phyloP scores from a whole-genome alignment of 2,329 filamentous ascomycete species.

The Talaromyces sp. region DNA sequence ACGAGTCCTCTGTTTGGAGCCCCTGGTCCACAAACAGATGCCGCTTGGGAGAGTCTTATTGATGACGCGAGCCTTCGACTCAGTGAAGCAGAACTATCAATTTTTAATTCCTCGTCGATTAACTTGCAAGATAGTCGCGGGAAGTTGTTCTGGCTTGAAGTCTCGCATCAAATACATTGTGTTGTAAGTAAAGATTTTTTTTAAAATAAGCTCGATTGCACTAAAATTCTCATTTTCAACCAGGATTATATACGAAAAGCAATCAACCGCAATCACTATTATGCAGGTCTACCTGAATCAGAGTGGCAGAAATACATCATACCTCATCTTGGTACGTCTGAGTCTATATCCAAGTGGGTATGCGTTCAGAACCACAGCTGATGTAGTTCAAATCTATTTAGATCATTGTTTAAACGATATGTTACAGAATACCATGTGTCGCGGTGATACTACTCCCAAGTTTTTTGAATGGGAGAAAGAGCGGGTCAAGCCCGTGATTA shows the following conservation, averaged over 20 bases:
- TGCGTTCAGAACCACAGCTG: background rate
- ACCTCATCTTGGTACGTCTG: constrained; percentile 3
- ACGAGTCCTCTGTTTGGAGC: background rate
- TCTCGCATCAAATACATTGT: constrained; percentile 11
- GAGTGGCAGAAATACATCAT: constrained; percentile 4
- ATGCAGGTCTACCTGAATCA: background rate
- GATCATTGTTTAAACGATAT: constrained; percentile 8
- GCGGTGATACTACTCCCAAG: constrained; percentile 6
- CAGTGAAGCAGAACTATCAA: background rate
- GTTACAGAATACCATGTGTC: constrained; percentile 7
- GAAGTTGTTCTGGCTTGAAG: constrained; percentile 7
- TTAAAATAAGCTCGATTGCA: background rate
- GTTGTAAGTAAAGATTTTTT: background rate
- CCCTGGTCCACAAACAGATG: constrained; percentile 5
- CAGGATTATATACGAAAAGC: constrained; percentile 11
- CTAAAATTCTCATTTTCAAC: background rate
- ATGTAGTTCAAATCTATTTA: background rate
- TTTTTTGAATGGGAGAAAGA: constrained; percentile 12
- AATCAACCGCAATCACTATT: constrained; percentile 1
- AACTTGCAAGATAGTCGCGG: constrained; percentile 5
- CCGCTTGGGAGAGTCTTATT: constrained; percentile 7
- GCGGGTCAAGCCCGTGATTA: constrained; percentile 2
- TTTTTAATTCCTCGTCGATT: constrained; percentile 8
- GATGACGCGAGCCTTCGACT: constrained; percentile 11
- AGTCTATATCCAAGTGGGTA: background rate